Base-by-base conservation (phyloP, 2,329 filamentous ascomycete genomes). In the Phyllosticta paracitricarpa region DNA sequence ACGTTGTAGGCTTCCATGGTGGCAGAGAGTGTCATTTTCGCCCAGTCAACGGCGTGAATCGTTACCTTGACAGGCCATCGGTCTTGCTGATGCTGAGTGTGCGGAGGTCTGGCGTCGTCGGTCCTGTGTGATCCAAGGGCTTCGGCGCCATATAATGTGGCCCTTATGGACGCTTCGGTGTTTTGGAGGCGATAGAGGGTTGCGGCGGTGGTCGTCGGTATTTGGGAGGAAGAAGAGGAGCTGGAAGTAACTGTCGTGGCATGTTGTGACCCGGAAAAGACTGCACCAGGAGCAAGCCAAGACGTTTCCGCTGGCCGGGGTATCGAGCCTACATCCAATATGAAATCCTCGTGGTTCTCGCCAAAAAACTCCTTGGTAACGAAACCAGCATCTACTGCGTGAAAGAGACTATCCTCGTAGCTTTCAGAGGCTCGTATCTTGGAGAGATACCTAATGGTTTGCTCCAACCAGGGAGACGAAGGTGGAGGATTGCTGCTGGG, bases 1-100 rank as follows among this genome's bases (percentile, higher is more conserved):
- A 87, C 84, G 66, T 88, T 85, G 73, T 85, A 87, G 4, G 85
- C 85, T 71, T 87, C 84, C 85, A 88, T 88, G 7, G 84, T 87
- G 3, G 85, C 85, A 24, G 83, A 82, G 19, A 88, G 71, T 0
- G 82, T 83, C 83, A 87, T 85, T 19, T 75, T 77, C 4, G 77
- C 74, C 66, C 80, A 81, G 70, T 88, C 83, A 54, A 88, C 79
- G 19, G 80, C 76, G 66, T 87, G 84, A 51, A 88, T 81, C 2
- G 80, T 85, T 59, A 88, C 84, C 64, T 84, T 85, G 33, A 88
- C 85, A 6, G 84, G 84, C 85, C 85, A 88, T 54, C 81, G 79
- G 65, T 87, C 83, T 61, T 83, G 80, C 30, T 77, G 75, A 26
- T 56, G 61, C 9, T 55, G 55, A 6, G 59, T 26, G 7, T 68